Percentiles rank a stretch among this genome's conserved stretches.
Evolutionary conservation across 192 early-diverging fungal species (phyloP).

Genomic region (Coemansia sp.): DNA sequence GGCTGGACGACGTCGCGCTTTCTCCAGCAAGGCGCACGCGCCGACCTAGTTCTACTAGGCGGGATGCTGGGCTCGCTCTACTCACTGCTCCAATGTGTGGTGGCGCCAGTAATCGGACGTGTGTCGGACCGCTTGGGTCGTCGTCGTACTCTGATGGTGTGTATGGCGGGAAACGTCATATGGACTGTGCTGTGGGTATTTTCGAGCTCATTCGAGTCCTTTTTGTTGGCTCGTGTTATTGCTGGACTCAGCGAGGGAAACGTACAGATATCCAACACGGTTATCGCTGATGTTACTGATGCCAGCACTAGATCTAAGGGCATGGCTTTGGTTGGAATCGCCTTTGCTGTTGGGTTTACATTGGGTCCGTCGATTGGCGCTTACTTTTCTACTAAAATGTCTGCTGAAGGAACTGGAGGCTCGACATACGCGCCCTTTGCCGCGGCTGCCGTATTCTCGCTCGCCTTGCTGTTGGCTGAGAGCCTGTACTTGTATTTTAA

Average conservation of each 20-base stretch:
- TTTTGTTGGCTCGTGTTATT: slow-evolving; percentile 83
- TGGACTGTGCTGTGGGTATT: slow-evolving; percentile 94
- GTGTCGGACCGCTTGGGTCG: slow-evolving; percentile 82
- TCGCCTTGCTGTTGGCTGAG: slow-evolving; percentile 81
- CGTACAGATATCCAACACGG: slow-evolving; percentile 94
- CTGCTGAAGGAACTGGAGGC: neutral
- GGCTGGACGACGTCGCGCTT: slow-evolving; percentile 30
- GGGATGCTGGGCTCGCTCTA: slow-evolving; percentile 91
- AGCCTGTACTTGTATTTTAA: slow-evolving; percentile 71
- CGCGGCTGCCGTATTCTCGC: slow-evolving; percentile 83
- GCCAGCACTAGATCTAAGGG: slow-evolving; percentile 73
- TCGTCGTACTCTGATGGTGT: slow-evolving; percentile 76
- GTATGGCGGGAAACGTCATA: slow-evolving; percentile 91
- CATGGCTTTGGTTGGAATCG: slow-evolving; percentile 94
- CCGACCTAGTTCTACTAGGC: slow-evolving; percentile 82
- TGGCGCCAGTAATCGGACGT: slow-evolving; percentile 81
- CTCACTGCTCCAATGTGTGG: slow-evolving; percentile 91
- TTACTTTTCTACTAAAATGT: slow-evolving; percentile 54
- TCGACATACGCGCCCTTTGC: slow-evolving; percentile 72
- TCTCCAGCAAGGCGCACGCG: slow-evolving; percentile 38
- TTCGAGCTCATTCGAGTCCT: slow-evolving; percentile 77
- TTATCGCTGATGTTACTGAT: slow-evolving; percentile 93
- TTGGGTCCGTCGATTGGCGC: slow-evolving; percentile 91
- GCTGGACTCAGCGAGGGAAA: slow-evolving; percentile 98
- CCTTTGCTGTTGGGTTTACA: slow-evolving; percentile 96